Evolutionary conservation across 1,284 basidiomycete species (phyloP).

Genomic region (Coniferiporia sulphurascens): DNA sequence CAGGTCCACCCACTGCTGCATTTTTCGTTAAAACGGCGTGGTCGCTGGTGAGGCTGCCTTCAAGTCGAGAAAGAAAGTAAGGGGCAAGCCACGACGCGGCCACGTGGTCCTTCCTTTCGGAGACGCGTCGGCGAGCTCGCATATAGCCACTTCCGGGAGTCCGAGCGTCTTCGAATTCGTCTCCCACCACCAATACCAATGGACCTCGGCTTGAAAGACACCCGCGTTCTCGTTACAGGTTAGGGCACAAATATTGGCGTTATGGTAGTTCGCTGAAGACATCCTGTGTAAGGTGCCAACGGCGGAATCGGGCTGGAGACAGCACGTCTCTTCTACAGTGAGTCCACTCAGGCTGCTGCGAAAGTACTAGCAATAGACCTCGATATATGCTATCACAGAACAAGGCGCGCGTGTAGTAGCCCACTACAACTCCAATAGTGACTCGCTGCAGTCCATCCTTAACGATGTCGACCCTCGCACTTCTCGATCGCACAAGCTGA

Average conservation of each 20-base stretch:
- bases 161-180: too few relatives aligned
- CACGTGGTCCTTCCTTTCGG: too few relatives aligned
- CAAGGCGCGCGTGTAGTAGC: conserved; percentile 69
- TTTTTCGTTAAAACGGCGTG: not conserved
- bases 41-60: not conserved
- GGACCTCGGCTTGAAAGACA: conserved; percentile 32
- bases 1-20: conserved; percentile 44
- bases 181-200: conserved; percentile 18
- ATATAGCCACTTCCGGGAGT: too few relatives aligned
- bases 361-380: not conserved
- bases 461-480: conserved; percentile 33
- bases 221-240: conserved; percentile 36
- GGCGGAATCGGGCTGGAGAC: conserved; percentile 65
- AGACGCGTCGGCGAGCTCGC: too few relatives aligned
- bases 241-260: not conserved
- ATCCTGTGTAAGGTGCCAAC: conserved; percentile 48
- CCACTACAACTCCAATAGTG: conserved; percentile 59
- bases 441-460: conserved; percentile 41
- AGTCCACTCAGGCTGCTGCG: conserved; percentile 18
- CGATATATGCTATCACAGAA: conserved; percentile 33
- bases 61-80: too few relatives aligned
- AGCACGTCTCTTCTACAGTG: conserved; percentile 48
- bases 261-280: not conserved
- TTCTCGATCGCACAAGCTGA: conserved; percentile 49
- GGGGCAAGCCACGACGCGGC: too few relatives aligned